A percentile compares a stretch with the other conserved stretches of the same genome.
These are phyloP conservation scores for Sporothrix dimorphospora DNA, from an alignment of 2,329 filamentous ascomycete genomes.

Conservation along the genomic window DNA sequence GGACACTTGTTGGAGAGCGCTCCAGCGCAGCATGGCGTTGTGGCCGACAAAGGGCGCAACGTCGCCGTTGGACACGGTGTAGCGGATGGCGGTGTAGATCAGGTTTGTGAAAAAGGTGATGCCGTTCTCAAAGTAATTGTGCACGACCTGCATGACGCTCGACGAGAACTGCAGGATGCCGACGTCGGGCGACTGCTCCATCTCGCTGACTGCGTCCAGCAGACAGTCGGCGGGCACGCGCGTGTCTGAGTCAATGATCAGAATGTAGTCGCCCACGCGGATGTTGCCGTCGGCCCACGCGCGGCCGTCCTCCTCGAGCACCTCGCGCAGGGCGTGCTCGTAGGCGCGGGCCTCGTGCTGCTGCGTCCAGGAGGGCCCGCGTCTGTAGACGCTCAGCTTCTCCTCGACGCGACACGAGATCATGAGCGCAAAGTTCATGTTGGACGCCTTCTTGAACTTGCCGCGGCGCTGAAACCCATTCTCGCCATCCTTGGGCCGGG, in stretches of 20 bases:
- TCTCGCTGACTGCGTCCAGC: slow-evolving; percentile 77
- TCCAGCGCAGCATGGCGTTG: slow-evolving; percentile 76
- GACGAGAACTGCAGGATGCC: slow-evolving; percentile 79
- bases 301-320: slow-evolving; percentile 68
- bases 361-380: slow-evolving; percentile 66
- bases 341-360: slow-evolving; percentile 70
- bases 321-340: slow-evolving; percentile 64
- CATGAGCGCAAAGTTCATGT: slow-evolving; percentile 73
- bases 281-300: slow-evolving; percentile 86
- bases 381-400: slow-evolving; percentile 60
- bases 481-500: slow-evolving; percentile 65
- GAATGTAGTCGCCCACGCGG: slow-evolving; percentile 80
- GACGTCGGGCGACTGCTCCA: slow-evolving; percentile 78
- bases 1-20: slow-evolving; percentile 72
- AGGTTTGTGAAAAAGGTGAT: slow-evolving; percentile 75
- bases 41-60: slow-evolving; percentile 81
- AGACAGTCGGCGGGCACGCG: slow-evolving; percentile 77
- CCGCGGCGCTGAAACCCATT: slow-evolving; percentile 65
- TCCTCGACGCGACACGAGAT: slow-evolving; percentile 72
- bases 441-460: slow-evolving; percentile 72
- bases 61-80: slow-evolving; percentile 76
- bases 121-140: slow-evolving; percentile 72
- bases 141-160: slow-evolving; percentile 77
- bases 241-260: slow-evolving; percentile 78
- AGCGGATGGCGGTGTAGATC: slow-evolving; percentile 76